A percentile compares a stretch with the other conserved stretches of the same genome.
phyloP scores from a whole-genome alignment of 306 rosid genomes.

The Mucuna pruriens region DNA sequence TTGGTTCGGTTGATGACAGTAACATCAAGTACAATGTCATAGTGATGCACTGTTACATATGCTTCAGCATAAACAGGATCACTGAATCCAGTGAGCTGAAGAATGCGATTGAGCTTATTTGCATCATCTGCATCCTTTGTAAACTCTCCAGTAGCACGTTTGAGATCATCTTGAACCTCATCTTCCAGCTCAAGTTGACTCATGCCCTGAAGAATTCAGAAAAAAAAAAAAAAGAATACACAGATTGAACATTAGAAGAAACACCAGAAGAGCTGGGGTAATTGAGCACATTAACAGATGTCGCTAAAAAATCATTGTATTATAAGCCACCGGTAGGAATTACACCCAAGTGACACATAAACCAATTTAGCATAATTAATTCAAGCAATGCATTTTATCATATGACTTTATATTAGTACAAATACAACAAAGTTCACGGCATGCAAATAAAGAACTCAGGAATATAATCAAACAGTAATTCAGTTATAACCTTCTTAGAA shows the following conservation, averaged over 20 bases:
- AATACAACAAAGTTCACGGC: slow-evolving; percentile 6
- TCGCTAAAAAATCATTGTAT: not conserved
- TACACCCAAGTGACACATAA: not conserved
- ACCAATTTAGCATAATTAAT: slow-evolving; percentile 1
- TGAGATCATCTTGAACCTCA: slow-evolving; percentile 97
- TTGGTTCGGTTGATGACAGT: slow-evolving; percentile 96
- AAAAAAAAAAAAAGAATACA: slow-evolving; percentile 30
- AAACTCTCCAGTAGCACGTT: slow-evolving; percentile 99
- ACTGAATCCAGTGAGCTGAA: slow-evolving; percentile 99
- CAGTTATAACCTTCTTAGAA: not conserved
- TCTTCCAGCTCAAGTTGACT: slow-evolving; percentile 99
- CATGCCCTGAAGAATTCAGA: slow-evolving; percentile 76
- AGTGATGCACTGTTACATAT: slow-evolving; percentile 95
- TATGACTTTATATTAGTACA: not conserved
- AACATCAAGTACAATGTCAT: slow-evolving; percentile 96
- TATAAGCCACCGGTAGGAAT: not conserved
- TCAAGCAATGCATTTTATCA: slow-evolving; percentile 18
- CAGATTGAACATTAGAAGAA: slow-evolving; percentile 14
- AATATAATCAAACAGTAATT: slow-evolving; percentile 15
- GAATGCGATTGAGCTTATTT: slow-evolving; percentile 93
- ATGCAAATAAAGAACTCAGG: slow-evolving; percentile 21
- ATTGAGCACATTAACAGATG: not conserved
- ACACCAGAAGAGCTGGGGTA: not conserved
- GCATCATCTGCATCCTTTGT: slow-evolving; percentile 89
- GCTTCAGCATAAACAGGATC: slow-evolving; percentile 99